Base-by-base conservation (phyloP, 2,329 filamentous ascomycete species). In the Neurospora sp. region DNA sequence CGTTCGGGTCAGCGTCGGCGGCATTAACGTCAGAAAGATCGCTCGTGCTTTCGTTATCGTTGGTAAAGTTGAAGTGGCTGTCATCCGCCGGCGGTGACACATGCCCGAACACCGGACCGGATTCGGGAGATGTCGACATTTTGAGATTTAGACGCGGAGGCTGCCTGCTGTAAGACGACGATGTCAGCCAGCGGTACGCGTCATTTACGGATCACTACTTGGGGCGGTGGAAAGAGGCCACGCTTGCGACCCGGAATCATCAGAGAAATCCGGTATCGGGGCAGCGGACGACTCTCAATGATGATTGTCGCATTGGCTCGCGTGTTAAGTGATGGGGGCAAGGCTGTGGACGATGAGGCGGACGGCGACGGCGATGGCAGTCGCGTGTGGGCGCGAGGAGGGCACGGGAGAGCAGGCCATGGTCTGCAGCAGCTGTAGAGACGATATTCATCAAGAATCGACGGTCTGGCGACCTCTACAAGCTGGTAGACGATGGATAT, bases 21-120 rank as follows among this genome's bases (percentile, higher is more conserved):
- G 83, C 82, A 77, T 87, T 86, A 75, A 87, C 83, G 77, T 96
- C 91, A 76, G 92, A 93, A 71, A 91, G 85, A 75, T 93, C 92
- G 84, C 89, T 92, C 76, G 93, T 92, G 81, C 86, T 91, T 74
- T 85, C 85, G 72, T 85, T 76, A 70, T 79, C 80, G 72, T 80
- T 79, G 73, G 81, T 78, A 67, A 80, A 76, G 71, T 78, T 77
- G 69, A 80, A 78, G 69, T 77, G 78, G 71, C 77, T 80, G 74
- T 84, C 81, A 75, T 84, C 82, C 73, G 83, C 81, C 73, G 82
- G 80, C 75, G 87, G 85, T 78, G 87, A 87, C 76, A 83, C 78
- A 80, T 89, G 86, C 78, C 90, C 91, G 81, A 93, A 92, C 77
- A 86, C 84, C 77, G 88, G 84, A 81, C 87, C 85, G 75, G 82